Percentiles rank a stretch among this genome's conserved stretches.
phyloP scores from a whole-genome alignment of 1,139 yeast species.

The Kurtzmaniella quercitrusa region DNA sequence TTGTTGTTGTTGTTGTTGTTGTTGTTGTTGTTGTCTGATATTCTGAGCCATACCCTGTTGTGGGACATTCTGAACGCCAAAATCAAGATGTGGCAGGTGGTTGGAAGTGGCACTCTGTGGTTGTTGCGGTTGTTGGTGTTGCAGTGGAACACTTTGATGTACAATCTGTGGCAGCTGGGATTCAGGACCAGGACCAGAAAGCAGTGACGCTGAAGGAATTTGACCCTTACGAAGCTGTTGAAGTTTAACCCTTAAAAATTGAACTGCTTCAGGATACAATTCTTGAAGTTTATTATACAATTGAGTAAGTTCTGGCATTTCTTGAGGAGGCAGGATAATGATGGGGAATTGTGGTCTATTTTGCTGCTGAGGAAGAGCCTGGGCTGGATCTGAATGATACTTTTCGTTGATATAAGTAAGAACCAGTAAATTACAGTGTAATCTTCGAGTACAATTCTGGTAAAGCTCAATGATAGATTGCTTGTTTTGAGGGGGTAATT shows the following conservation, averaged over 20 bases:
- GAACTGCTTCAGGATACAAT: conserved; percentile 53
- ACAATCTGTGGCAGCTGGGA: conserved; percentile 8
- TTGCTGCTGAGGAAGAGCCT: conserved; percentile 18
- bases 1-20: no score
- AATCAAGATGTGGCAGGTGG: conserved; percentile 1
- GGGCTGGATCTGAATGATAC: conserved; percentile 35
- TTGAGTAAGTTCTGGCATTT: conserved; percentile 49
- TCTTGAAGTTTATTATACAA: conserved; percentile 47
- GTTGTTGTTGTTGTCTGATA: background rate
- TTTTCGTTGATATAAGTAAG: conserved; percentile 50
- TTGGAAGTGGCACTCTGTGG: background rate
- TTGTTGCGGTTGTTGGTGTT: conserved; percentile 4
- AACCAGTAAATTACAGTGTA: conserved; percentile 52
- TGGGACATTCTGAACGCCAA: background rate
- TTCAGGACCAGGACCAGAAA: conserved; percentile 6
- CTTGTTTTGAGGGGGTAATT: conserved; percentile 33
- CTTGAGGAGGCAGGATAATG: conserved; percentile 51
- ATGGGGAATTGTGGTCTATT: conserved; percentile 45
- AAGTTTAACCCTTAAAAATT: conserved; percentile 43
- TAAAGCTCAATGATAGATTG: conserved; percentile 41
- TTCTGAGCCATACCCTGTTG: background rate
- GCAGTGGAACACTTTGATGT: conserved; percentile 1
- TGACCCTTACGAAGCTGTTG: conserved; percentile 34
- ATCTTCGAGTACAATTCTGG: conserved; percentile 47
- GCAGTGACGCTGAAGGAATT: background rate